A percentile compares a stretch with the other conserved stretches of the same genome.
These are phyloP conservation scores for Termitomyces sp. DNA, from an alignment of 768 basidiomycete genomes.

Conservation along the genomic window DNA sequence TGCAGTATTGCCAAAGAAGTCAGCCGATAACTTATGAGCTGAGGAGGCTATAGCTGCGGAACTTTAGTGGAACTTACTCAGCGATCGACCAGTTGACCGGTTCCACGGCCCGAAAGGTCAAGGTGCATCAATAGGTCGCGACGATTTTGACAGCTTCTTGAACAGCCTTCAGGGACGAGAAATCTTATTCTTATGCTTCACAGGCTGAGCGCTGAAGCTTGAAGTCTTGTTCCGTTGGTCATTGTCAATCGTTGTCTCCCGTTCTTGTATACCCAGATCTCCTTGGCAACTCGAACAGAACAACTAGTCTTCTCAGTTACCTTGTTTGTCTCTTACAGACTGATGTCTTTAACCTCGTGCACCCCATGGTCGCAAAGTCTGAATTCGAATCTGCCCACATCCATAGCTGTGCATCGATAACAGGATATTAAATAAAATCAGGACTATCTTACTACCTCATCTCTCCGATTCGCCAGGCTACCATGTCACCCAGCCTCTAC, in stretches of 20 bases:
- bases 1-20: too few species aligned
- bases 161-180: constrained; percentile 1
- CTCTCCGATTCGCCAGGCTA: not conserved
- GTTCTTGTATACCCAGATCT: not conserved
- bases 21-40: too few species aligned
- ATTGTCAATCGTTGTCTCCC: not conserved
- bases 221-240: not conserved
- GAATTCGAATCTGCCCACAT: not conserved
- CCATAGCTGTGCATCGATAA: constrained; percentile 5
- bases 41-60: too few species aligned
- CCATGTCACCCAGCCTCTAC: constrained; percentile 5
- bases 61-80: too few species aligned
- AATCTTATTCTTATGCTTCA: not conserved
- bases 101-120: too few species aligned
- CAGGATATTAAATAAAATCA: not conserved
- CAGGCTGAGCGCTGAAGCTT: too few species aligned
- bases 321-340: constrained; percentile 1
- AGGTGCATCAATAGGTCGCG: too few species aligned
- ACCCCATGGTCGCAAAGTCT: not conserved
- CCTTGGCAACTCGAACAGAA: not conserved
- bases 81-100: too few species aligned
- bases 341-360: constrained; percentile 5
- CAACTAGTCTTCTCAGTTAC: constrained; percentile 2
- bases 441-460: not conserved
- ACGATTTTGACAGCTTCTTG: not conserved